Conservation (phyloP, 139 green algal species). For the Chlamydomonas incerta region DNA sequence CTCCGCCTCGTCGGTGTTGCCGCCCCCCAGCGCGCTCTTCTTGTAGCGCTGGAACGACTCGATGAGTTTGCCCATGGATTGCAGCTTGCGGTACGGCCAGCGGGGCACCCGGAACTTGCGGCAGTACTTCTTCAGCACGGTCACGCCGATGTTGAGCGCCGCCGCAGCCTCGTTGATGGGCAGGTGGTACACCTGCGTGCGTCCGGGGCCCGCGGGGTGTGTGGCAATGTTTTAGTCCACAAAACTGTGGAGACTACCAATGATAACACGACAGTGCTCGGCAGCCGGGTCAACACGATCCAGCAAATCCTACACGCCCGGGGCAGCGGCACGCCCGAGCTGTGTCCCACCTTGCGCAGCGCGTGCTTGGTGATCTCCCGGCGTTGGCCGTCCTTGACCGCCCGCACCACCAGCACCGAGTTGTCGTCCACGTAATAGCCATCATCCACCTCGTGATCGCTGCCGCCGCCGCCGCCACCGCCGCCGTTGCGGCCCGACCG, state of each 20-base stretch:
- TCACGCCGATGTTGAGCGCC: slow-evolving; percentile 69
- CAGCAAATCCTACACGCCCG: too few species aligned
- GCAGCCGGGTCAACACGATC: too few species aligned
- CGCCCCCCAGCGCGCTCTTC: not conserved
- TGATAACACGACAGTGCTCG: too few species aligned
- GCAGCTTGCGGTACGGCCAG: slow-evolving; percentile 79
- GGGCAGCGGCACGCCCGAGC: too few species aligned
- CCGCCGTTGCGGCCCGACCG: not conserved
- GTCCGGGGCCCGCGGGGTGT: too few species aligned
- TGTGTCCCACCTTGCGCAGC: slow-evolving; percentile 10
- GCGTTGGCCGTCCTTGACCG: slow-evolving; percentile 1
- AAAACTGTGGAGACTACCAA: too few species aligned
- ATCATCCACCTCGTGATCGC: not conserved
- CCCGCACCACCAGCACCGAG: slow-evolving; percentile 5
- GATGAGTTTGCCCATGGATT: slow-evolving; percentile 72
- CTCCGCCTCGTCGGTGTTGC: slow-evolving; percentile 1
- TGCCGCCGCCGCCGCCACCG: not conserved
- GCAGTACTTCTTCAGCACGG: slow-evolving; percentile 80
- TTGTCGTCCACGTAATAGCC: slow-evolving; percentile 30
- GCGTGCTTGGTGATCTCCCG: slow-evolving; percentile 39
- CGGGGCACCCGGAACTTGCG: slow-evolving; percentile 68
- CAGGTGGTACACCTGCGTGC: slow-evolving; percentile 72
- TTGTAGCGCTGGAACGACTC: slow-evolving; percentile 36
- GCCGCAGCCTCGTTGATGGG: slow-evolving; percentile 71
- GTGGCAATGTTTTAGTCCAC: too few species aligned